A percentile compares a stretch with the other conserved stretches of the same genome.
These are phyloP conservation scores for Aspergillus spinulosporus DNA, from an alignment of 2,329 filamentous ascomycete species.

Conservation along the genomic window DNA sequence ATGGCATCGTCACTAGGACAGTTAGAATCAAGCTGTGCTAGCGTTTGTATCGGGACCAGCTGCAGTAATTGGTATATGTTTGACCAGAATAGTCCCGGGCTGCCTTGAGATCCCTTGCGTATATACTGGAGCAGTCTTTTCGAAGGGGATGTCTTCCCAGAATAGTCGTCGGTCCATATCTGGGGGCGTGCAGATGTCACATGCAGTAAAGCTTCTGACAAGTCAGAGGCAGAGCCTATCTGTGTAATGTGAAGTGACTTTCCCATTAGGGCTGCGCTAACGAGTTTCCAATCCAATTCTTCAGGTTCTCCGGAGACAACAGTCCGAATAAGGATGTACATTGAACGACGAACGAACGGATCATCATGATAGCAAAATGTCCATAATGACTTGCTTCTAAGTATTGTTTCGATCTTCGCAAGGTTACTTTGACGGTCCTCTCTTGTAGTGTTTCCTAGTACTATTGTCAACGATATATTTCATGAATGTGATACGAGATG, in stretches of 20 bases:
- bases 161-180: conserved; percentile 70
- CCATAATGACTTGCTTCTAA: conserved; percentile 65
- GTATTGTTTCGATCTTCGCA: conserved; percentile 63
- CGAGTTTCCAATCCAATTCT: conserved; percentile 61
- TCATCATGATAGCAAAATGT: conserved; percentile 58
- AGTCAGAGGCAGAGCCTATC: conserved; percentile 70
- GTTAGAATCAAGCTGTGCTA: conserved; percentile 31
- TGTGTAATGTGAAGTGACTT: conserved; percentile 74
- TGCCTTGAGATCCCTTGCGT: conserved; percentile 80
- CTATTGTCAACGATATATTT: conserved; percentile 18
- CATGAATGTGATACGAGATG: neutral
- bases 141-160: conserved; percentile 56
- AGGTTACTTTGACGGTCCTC: conserved; percentile 62
- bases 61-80: conserved; percentile 63
- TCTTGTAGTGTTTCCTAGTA: conserved; percentile 34
- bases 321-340: conserved; percentile 58
- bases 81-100: conserved; percentile 70
- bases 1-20: conserved; percentile 24
- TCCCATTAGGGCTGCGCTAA: conserved; percentile 69
- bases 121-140: conserved; percentile 70
- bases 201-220: conserved; percentile 64
- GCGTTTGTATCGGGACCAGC: conserved; percentile 54
- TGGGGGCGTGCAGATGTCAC: conserved; percentile 66
- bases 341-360: conserved; percentile 57
- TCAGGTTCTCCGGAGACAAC: conserved; percentile 51